These are phyloP conservation scores for Helicostylum pulchrum DNA, from an alignment of 192 early-diverging fungal species.

Conservation along the genomic window DNA sequence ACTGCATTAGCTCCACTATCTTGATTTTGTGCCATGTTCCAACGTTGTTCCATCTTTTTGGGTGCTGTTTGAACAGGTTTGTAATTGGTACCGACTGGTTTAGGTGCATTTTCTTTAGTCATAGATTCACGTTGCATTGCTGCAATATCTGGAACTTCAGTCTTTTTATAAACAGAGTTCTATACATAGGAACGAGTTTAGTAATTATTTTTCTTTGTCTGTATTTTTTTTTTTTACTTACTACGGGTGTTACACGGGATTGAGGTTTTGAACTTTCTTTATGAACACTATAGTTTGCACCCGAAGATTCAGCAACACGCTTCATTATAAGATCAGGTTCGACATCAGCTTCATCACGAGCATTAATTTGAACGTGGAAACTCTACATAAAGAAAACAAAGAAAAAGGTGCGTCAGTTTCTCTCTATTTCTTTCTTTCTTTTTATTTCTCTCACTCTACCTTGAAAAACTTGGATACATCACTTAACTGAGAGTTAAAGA, in stretches of 20 bases:
- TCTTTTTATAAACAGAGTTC: slow-evolving; percentile 58
- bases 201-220: neutral
- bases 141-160: slow-evolving; percentile 56
- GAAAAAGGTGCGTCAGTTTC: neutral
- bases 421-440: no score
- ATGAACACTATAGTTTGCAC: slow-evolving; percentile 87
- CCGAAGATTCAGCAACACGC: slow-evolving; percentile 76
- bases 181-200: slow-evolving; percentile 6
- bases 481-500: slow-evolving; percentile 78
- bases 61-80: slow-evolving; percentile 39
- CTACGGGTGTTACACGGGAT: slow-evolving; percentile 41
- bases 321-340: slow-evolving; percentile 82
- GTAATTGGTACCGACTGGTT: slow-evolving; percentile 36
- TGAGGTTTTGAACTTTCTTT: slow-evolving; percentile 44
- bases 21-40: slow-evolving; percentile 20
- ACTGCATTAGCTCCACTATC: slow-evolving; percentile 20
- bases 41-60: slow-evolving; percentile 26
- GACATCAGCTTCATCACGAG: slow-evolving; percentile 78
- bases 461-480: slow-evolving; percentile 81
- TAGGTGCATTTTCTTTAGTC: slow-evolving; percentile 39
- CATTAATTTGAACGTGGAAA: slow-evolving; percentile 86
- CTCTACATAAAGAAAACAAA: slow-evolving; percentile 43
- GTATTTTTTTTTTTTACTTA: slow-evolving; percentile 26
- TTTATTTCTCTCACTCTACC: slow-evolving; percentile 41
- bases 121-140: slow-evolving; percentile 47